Evolutionary conservation across 2,329 filamentous ascomycete species (phyloP), one percentile per base, ranked within the genome.

Genomic region (Neonectria coccinea): DNA sequence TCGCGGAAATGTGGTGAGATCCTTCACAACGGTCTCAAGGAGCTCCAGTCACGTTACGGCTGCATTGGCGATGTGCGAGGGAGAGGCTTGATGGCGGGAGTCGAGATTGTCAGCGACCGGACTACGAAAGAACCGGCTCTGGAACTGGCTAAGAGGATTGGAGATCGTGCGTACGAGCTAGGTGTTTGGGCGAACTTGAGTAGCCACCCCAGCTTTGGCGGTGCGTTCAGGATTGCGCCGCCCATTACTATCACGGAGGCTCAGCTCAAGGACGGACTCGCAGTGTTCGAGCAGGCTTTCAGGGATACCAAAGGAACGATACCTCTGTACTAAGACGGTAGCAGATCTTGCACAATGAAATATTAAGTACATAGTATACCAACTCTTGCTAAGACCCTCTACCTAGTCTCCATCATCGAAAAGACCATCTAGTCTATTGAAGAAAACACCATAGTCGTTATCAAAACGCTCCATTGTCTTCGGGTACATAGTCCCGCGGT

Each of bases 1-100:
- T 82, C 86, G 5, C 73, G 77, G 6, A 70, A 75, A 29, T 77
- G 82, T 6, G 86, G 87, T 1, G 64, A 76, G 2, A 73, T 82
- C 22, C 76, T 89, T 3, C 83, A 82, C 62, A 77, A 72, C 0
- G 85, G 82, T 2, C 80, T 88, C n/a, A 75, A 75, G 25, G 74
- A 62, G 31, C 76, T 87, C 18, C 81, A 83, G 69, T 72, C 76
- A 20, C 80, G 82, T n/a, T 89, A 88, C 70, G 83, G 81, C 31
- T 90, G 87, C 74, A 86, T 90, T 56, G 88, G 88, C 1, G 87
- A 89, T 70, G 83, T 90, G 0, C 82, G 88, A 10, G 87, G 87
- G 0, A 80, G 86, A 0, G 88, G 88, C 0, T 77, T 89, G 9
- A 84, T 89, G 81, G 81, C 82, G 0, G 87, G 86, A 2, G 77